A percentile compares a stretch with the other conserved stretches of the same genome.
These are phyloP conservation scores for Barbarea vulgaris DNA, from an alignment of 345 rosid genomes.

Conservation along the genomic window DNA sequence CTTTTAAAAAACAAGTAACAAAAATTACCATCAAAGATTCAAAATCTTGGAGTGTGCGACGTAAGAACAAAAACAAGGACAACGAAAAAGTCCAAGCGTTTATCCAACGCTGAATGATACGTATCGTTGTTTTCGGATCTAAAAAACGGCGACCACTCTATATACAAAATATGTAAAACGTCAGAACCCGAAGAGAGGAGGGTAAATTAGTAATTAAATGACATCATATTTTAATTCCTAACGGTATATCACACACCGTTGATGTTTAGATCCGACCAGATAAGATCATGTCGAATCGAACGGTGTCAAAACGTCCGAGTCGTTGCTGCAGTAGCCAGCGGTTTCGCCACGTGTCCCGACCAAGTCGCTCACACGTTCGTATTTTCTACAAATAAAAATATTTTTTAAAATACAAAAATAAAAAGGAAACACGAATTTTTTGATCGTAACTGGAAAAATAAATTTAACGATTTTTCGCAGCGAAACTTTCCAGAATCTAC, in stretches of 20 bases:
- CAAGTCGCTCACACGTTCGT: conserved; percentile 39
- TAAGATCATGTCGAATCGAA: conserved; percentile 35
- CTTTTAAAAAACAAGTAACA: background rate
- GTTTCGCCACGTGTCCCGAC: conserved; percentile 37
- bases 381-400: background rate
- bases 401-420: background rate
- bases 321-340: conserved; percentile 21
- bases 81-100: conserved; percentile 7
- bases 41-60: conserved; percentile 29
- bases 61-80: conserved; percentile 4
- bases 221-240: background rate
- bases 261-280: conserved; percentile 24
- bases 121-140: background rate
- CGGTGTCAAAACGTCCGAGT: conserved; percentile 21
- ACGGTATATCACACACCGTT: conserved; percentile 27
- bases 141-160: conserved; percentile 21
- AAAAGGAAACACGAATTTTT: background rate
- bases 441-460: background rate
- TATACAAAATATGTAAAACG: conserved; percentile 18
- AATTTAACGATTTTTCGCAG: conserved; percentile 8
- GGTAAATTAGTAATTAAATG: background rate
- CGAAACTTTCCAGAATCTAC: conserved; percentile 29
- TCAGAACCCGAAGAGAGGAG: background rate
- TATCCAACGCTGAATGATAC: background rate
- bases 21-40: background rate